Evolutionary conservation across 176 grass and related monocot species (phyloP).

Genomic region (Dendrocalamus sinicus): DNA sequence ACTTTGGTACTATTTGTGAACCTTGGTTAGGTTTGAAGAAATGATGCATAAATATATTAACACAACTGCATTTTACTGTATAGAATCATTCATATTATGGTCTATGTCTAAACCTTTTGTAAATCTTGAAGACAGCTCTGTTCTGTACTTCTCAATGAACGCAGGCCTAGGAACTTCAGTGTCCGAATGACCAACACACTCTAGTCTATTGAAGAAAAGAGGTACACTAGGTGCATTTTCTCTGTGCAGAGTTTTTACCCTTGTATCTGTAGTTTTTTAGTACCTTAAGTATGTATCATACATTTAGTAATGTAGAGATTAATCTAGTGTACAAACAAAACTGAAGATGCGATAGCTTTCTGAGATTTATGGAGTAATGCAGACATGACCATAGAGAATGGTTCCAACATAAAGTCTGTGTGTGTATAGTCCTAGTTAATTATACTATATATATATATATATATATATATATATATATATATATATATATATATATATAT

Average conservation of each 20-base stretch:
- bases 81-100: not conserved
- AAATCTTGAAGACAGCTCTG: not conserved
- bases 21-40: not conserved
- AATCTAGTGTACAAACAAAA: not conserved
- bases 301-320: not conserved
- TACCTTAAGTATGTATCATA: not conserved
- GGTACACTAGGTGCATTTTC: constrained; percentile 25
- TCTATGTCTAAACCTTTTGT: not conserved
- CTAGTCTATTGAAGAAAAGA: not conserved
- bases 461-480: too few relatives aligned
- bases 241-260: not conserved
- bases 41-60: not conserved
- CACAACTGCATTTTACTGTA: not conserved
- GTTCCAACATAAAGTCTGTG: not conserved
- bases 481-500: too few relatives aligned
- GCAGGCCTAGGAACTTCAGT: not conserved
- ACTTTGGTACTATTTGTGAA: not conserved
- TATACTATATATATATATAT: too few relatives aligned
- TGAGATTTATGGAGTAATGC: constrained; percentile 19
- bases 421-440: too few relatives aligned
- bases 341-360: not conserved
- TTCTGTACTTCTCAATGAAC: not conserved
- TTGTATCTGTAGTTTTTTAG: not conserved
- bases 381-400: not conserved
- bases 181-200: not conserved